phyloP scores from a whole-genome alignment of 1,139 yeast species.

The Zygoascus sp. region DNA sequence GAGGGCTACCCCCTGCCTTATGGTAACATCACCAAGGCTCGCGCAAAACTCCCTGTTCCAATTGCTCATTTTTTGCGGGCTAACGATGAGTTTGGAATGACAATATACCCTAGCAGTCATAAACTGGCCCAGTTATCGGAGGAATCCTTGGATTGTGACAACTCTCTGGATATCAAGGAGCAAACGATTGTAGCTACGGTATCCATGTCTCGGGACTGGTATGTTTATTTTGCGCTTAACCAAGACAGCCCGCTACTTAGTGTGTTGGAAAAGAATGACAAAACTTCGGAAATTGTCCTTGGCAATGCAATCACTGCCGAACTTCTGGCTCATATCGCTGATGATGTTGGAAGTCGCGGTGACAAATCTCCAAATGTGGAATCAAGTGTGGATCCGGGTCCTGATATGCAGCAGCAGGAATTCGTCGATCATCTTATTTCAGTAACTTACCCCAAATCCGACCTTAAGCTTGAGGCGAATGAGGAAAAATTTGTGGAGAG shows the following conservation, averaged over 20 bases:
- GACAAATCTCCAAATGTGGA: not conserved
- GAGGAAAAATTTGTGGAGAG: not conserved
- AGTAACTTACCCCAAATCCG: not conserved
- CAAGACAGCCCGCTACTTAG: not conserved
- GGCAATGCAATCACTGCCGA: not conserved
- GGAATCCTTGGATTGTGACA: not conserved
- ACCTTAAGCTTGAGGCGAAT: not conserved
- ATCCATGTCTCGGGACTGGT: constrained; percentile 1
- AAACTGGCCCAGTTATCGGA: not conserved
- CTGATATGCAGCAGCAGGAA: not conserved
- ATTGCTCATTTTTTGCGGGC: not conserved
- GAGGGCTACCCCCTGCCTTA: constrained; percentile 5
- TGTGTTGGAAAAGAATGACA: not conserved
- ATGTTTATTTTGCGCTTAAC: not conserved
- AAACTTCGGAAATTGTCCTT: not conserved
- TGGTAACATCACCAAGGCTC: constrained; percentile 4
- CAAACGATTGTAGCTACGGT: not conserved
- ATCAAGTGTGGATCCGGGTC: not conserved
- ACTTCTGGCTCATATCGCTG: no score
- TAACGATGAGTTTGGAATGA: not conserved
- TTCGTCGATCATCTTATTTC: not conserved
- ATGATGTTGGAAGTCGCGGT: no score
- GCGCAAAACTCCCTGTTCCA: not conserved
- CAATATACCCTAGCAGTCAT: not conserved
- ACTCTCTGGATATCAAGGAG: not conserved